Evolutionary conservation across 495 filamentous ascomycete genomes (phyloP), one percentile per base, ranked within the genome.

Genomic region (Aspergillus sparsus): DNA sequence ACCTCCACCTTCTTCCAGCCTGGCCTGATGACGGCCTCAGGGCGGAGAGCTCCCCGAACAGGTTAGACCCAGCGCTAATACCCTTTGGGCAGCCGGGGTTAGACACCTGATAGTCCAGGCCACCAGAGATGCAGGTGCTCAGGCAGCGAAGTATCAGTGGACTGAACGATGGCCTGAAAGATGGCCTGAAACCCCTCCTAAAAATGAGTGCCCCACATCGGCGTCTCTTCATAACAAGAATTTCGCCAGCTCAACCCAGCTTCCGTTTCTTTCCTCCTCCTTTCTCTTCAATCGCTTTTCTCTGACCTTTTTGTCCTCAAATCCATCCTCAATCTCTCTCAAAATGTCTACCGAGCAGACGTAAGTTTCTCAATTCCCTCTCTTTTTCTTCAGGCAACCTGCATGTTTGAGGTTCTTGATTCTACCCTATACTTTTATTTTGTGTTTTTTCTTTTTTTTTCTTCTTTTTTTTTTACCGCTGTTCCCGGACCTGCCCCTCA

Each of bases 331-430:
- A 69, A 68, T 61, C 59, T 75, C 74, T 76, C 66, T 72, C 79
- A 90, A 83, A 78, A 93, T 93, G 90, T 83, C 91, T 71, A 77
- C 27, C 77, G 93, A 98, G 79, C 92, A 96, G 84, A 98, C 93
- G 93, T 98, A 79, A 80, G 92, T 86, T 50, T 36, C 55, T 68
- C 55, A 18, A 42, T 15, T 60, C 60, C 53, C 55, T 45, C 44
- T 49, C 58, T 54, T 46, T 18, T 73, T 56, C 21, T 1, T 27
- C 21, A 27, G 21, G 21, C 21, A 27, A 27, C 21, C 21, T 1
- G 21, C 21, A 1, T 3, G 21, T 27, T 27, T 3, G 3, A 27
- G 21, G 21, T 3, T 27, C 3, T 27, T 27, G 21, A 3, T 68
- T 62, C 71, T 67, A 61, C 64, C 61, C 69, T 66, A 69, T 63